Base-by-base conservation (phyloP, 495 filamentous ascomycete species). In the Daldinia caldariorum region DNA sequence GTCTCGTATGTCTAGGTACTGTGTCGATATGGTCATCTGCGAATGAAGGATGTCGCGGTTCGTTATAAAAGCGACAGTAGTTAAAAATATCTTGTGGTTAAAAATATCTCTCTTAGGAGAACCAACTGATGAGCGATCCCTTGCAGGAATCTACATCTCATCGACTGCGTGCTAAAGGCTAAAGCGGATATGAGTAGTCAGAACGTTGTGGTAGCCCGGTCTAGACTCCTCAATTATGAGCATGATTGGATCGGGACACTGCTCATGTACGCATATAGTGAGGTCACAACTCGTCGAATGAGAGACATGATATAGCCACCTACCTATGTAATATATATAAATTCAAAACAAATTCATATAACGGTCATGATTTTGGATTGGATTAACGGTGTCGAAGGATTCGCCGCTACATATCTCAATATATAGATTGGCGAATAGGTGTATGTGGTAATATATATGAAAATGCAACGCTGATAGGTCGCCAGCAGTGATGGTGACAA, bases 361-460 rank as follows among this genome's bases (percentile, higher is more conserved):
- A 47, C 16, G 12, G 3, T 26, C 26, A 26, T 26, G 26, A 26
- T 26, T 26, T 13, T 20, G 18, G 43, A 47, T 47, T 20, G 43
- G 5, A 22, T 22, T 47, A 47, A 47, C 20, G 20, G 43, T 18
- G 20, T 20, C 9, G 43, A 47, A 20, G 18, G 18, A 16, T 16
- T 20, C 18, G 7, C 29, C 29, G 7, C n/a, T 32, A 55, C 35
- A 32, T 38, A 29, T 22, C 26, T 58, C 16, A 29, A 16, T 22
- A 22, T 22, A 13, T 14, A 35, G 35, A 35, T 38, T 39, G 10
- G 35, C 32, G 34, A 34, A 58, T 29, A 29, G 6, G 14, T 13
- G 35, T 29, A 29, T 13, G 14, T 13, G 35, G 34, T 41, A 41
- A 47, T 47, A 47, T 47, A 47, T 47, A 47, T 47, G 43, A 47